phyloP scores from a whole-genome alignment of 352 stramenopile genomes.

The Globisporangium sylvaticum region DNA sequence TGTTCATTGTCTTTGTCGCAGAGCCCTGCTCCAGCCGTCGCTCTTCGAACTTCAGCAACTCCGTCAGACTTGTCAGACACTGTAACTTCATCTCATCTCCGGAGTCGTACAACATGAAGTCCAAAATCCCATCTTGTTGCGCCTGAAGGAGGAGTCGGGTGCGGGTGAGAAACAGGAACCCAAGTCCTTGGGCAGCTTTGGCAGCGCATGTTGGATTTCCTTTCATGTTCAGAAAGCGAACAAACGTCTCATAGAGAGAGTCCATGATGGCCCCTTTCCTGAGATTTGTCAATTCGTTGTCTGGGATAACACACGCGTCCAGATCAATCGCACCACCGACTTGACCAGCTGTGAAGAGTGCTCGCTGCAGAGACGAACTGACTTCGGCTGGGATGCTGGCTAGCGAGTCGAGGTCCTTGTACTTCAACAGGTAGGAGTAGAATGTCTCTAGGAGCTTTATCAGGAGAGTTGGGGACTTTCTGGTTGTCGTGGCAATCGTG shows the following conservation, averaged over 20 bases:
- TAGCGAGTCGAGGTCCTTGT: slow-evolving; percentile 31
- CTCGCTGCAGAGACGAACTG: slow-evolving; percentile 59
- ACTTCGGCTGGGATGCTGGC: slow-evolving; percentile 30
- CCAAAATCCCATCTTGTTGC: slow-evolving; percentile 67
- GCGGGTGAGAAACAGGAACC: slow-evolving; percentile 67
- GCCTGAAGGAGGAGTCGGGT: slow-evolving; percentile 66
- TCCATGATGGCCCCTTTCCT: slow-evolving; percentile 50
- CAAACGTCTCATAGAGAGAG: slow-evolving; percentile 60
- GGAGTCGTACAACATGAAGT: slow-evolving; percentile 33
- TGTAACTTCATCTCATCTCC: slow-evolving; percentile 57
- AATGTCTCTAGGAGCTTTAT: slow-evolving; percentile 68
- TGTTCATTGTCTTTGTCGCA: slow-evolving; percentile 33
- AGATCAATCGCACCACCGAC: slow-evolving; percentile 70
- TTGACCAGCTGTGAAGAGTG: slow-evolving; percentile 64
- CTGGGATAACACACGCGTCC: slow-evolving; percentile 33
- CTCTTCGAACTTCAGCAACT: slow-evolving; percentile 69
- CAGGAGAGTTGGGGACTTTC: slow-evolving; percentile 40
- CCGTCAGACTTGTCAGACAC: slow-evolving; percentile 70
- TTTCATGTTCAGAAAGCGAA: slow-evolving; percentile 36
- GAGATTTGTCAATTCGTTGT: slow-evolving; percentile 27
- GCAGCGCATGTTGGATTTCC: slow-evolving; percentile 45
- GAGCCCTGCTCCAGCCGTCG: slow-evolving; percentile 54
- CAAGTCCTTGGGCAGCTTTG: slow-evolving; percentile 82
- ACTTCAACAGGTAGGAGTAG: slow-evolving; percentile 55
- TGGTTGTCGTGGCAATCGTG: slow-evolving; percentile 40